Base-by-base conservation (phyloP, 805 yeast species). In the Saccharomyces paradoxus region DNA sequence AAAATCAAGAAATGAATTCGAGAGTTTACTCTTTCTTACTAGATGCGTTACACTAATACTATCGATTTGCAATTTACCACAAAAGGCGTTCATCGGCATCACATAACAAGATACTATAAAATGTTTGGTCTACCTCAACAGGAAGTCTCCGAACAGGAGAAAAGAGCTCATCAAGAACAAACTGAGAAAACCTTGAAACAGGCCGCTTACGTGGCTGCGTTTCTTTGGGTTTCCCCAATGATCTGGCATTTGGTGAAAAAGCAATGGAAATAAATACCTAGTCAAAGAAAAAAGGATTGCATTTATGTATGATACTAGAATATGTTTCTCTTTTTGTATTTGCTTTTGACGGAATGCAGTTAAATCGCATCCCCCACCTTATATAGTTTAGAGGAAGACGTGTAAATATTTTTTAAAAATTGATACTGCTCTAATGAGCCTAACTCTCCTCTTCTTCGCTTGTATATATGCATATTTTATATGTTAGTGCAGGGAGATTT, bases 171-270 rank as follows among this genome's bases (percentile, higher is more conserved):
- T 67, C 84, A 84, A 70, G 77, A 80, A 64, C 79, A 77, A 61
- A 82, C 88, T 52, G 74, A 76, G 63, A 75, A 77, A 58, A 84
- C 88, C 50, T 71, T 86, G 61, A 74, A 73, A 61, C 73, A 77
- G 49, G 88, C 91, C 26, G 83, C 81, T 49, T 69, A 78, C 59
- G 72, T 84, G 56, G 88, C 89, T 50, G 80, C 83, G 57, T 82
- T 83, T 24, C 77, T 86, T 64, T 86, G 78, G 78, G 54, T 69
- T 71, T 63, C 71, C 10, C 72, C 72, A 48, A 57, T 68, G 54
- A 63, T 66, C 31, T 68, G 71, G 69, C 62, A 67, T 46, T 67
- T 66, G 53, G 60, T 68, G 50, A 66, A 63, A 62, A 67, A 59
- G 51, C 73, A 69, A 60, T 66, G 70, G 69, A 65, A 67, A 62